Evolutionary conservation across 495 filamentous ascomycete genomes (phyloP), one percentile per base, ranked within the genome.

Genomic region (Trichoderma gamsii): DNA sequence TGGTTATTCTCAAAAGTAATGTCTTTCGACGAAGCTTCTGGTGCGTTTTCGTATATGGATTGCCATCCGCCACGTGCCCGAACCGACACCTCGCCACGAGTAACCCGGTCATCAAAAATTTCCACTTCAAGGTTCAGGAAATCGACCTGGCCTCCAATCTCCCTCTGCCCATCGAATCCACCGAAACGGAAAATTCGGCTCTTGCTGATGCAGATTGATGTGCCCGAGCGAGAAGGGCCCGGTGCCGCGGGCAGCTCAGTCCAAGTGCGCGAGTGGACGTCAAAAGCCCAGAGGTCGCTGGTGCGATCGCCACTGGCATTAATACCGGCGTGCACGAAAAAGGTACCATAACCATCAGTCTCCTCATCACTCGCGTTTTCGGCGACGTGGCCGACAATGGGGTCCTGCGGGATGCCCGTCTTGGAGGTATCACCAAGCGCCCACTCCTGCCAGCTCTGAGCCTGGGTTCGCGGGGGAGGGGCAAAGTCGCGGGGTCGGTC

Each of bases 311-410:
- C 74, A 29, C 70, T 70, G 9, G 79, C 82, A 3, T 83, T 78
- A 71, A 88, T 90, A 0, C 91, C 91, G 8, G 87, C 90, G 71
- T 93, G 90, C 18, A 95, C 74, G 72, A 88, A 88, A 43, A 95
- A 75, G 0, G 83, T 84, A 43, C 83, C 83, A 74, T 84, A 81
- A 7, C 84, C 84, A 7, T 77, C 77, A 5, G 71, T 71, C 68
- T 84, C 81, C 29, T 76, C 73, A 70, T 84, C 83, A 9, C 73
- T 73, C 5, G 83, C 81, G 32, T 66, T 71, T 69, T 77, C 79
- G 7, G 82, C 81, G 7, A 84, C 75, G 35, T 66, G 75, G 1
- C 83, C 83, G n/a, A 79, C 76, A 49, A 82, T 76, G 49, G 82
- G 81, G 1, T 72, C 75, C 71, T 84, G 82, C 29, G 81, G 81